Base-by-base conservation (phyloP, 2,329 filamentous ascomycete genomes). In the Alternaria dauci region DNA sequence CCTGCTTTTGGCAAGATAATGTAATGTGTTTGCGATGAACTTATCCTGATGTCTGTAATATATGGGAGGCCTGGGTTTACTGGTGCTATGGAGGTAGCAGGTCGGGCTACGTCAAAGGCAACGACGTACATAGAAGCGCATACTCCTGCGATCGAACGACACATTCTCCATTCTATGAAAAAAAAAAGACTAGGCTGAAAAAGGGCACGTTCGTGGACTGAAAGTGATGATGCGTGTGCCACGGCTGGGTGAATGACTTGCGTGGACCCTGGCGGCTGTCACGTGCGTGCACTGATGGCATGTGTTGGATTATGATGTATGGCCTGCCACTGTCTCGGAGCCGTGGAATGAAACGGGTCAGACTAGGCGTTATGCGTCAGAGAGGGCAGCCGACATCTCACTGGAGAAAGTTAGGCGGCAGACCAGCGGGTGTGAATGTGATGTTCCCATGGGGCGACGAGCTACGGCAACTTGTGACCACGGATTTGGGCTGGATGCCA, bases 1-100 rank as follows among this genome's bases (percentile, higher is more conserved):
- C 95, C 95, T 52, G 91, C 93, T 39, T 98, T 98, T 80, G 92
- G 88, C 74, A 88, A 88, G 79, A 78, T 89, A 60, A 81, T 88
- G 78, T 88, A 84, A 69, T 62, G 44, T 55, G 44, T 50, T 50
- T 52, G 61, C 52, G 46, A 51, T 64, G 58, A 58, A 56, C 54
- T 55, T 48, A 54, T 46, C 59, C 55, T 57, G 55, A 67, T 63
- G 60, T 68, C 44, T 75, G 73, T 76, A 77, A 52, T 62, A 72
- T 75, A 72, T 55, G 67, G 63, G 61, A 60, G 64, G 43, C 44
- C 53, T 62, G 61, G 62, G 66, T 52, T 67, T 60, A 63, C 43
- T 58, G 61, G 64, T 58, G 58, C 62, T 61, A 52, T 70, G 60
- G 51, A 63, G 56, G 36, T 50, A 60, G 67, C 56, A 44, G 51